Evolutionary conservation across 2,329 filamentous ascomycete genomes (phyloP), one percentile per base, ranked within the genome.

Genomic region (Penicillium capsulatum): DNA sequence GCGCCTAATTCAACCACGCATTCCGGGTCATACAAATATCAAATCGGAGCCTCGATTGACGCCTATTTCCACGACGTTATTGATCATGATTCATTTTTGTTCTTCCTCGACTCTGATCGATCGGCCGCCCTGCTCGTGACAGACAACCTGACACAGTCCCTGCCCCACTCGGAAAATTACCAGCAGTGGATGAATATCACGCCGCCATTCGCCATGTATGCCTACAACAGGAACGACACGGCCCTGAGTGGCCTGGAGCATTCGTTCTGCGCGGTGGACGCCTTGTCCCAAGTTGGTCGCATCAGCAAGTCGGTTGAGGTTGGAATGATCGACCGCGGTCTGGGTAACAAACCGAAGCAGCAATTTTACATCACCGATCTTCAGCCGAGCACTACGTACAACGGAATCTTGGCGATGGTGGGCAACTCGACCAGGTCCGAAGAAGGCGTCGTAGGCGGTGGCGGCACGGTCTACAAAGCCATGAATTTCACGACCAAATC

Each of bases 321-420:
- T 19, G 70, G 77, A 27, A 85, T 94, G 73, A 90, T 82, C 2
- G 80, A 73, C 17, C 76, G 80, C 20, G 86, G 80, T 3, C 68
- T 74, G 1, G 80, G 79, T 3, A 78, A 78, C 35, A 72, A 81
- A 44, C 86, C 86, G 1, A 90, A 89, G 60, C 83, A 94, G 61
- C 88, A 95, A 56, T 95, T 98, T 61, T 88, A 91, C 54, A 74
- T 96, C 33, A 80, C 76, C 26, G 80, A 81, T 0, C 75, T 98
- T 28, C 86, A 88, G 45, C 68, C 75, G 3, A 86, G 80, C 51
- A 81, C 83, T 3, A 71, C 66, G 0, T 97, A 97, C 56, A 71
- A 73, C 26, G 88, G 80, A 0, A 82, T 89, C 38, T 68, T 96
- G 10, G 85, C 86, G 8, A 70, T 79, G 63, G 58, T 70, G n/a